These are phyloP conservation scores for Ceratocystis albifundus DNA, from an alignment of 2,329 filamentous ascomycete species.

Conservation along the genomic window DNA sequence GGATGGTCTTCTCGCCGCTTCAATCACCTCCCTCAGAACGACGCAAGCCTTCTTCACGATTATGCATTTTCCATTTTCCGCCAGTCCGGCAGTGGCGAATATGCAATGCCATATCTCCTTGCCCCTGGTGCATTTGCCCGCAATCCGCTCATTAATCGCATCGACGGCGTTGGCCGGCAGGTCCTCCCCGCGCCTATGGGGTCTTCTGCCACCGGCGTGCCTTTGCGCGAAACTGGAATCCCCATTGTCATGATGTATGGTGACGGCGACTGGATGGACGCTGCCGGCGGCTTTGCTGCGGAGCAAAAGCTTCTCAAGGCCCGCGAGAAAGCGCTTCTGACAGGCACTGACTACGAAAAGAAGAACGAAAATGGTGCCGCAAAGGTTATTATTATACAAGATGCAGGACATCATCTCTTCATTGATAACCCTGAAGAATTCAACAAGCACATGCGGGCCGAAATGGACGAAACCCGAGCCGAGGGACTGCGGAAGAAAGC, in stretches of 20 bases:
- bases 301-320: slow-evolving; percentile 66
- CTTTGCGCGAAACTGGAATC: slow-evolving; percentile 49
- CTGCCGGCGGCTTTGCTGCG: slow-evolving; percentile 69
- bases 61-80: slow-evolving; percentile 93
- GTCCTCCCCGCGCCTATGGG: slow-evolving; percentile 29
- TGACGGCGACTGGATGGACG: slow-evolving; percentile 98
- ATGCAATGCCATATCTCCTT: slow-evolving; percentile 81
- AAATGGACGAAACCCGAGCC: slow-evolving; percentile 41
- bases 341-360: slow-evolving; percentile 56
- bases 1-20: slow-evolving; percentile 92
- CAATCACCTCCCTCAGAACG: slow-evolving; percentile 67
- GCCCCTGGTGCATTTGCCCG: slow-evolving; percentile 89
- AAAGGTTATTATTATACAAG: slow-evolving; percentile 65
- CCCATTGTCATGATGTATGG: slow-evolving; percentile 93
- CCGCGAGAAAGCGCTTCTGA: slow-evolving; percentile 46
- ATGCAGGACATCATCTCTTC: slow-evolving; percentile 49
- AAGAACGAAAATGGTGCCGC: slow-evolving; percentile 63
- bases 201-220: slow-evolving; percentile 26
- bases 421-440: slow-evolving; percentile 49
- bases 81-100: slow-evolving; percentile 84
- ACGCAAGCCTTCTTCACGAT: slow-evolving; percentile 76
- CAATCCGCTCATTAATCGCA: slow-evolving; percentile 73
- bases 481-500: slow-evolving; percentile 25
- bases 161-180: slow-evolving; percentile 78
- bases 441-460: slow-evolving; percentile 41